phyloP scores from a whole-genome alignment of 345 rosid genomes.

The Hibiscus trionum region DNA sequence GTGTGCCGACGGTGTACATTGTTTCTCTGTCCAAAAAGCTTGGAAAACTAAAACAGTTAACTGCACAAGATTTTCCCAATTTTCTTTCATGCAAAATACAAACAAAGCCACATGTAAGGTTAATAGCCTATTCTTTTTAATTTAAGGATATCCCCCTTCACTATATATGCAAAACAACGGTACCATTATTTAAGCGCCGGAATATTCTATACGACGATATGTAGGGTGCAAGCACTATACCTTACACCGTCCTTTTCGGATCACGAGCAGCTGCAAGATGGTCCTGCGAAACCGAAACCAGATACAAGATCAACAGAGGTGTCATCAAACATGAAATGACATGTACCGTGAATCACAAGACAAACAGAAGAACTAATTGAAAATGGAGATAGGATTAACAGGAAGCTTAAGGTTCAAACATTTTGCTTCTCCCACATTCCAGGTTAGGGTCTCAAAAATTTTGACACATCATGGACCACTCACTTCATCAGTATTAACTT shows the following conservation, averaged over 20 bases:
- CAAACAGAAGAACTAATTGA: neutral
- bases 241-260: conserved; percentile 49
- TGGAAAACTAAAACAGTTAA: neutral
- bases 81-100: conserved; percentile 14
- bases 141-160: neutral
- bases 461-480: neutral
- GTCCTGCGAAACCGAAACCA: conserved; percentile 43
- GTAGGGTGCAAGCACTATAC: neutral
- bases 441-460: neutral
- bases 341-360: neutral
- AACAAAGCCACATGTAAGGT: conserved; percentile 1
- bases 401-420: neutral
- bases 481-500: neutral
- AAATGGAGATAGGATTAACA: neutral
- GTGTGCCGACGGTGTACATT: neutral
- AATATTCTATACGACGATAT: conserved; percentile 1
- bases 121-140: conserved; percentile 1
- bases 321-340: neutral
- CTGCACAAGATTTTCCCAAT: conserved; percentile 19
- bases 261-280: conserved; percentile 79
- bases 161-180: conserved; percentile 13
- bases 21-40: neutral
- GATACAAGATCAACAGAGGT: neutral
- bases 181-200: neutral
- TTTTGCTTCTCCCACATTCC: neutral